Evolutionary conservation across 2,329 filamentous ascomycete species (phyloP).

Genomic region (Phaeosphaeria sp.): DNA sequence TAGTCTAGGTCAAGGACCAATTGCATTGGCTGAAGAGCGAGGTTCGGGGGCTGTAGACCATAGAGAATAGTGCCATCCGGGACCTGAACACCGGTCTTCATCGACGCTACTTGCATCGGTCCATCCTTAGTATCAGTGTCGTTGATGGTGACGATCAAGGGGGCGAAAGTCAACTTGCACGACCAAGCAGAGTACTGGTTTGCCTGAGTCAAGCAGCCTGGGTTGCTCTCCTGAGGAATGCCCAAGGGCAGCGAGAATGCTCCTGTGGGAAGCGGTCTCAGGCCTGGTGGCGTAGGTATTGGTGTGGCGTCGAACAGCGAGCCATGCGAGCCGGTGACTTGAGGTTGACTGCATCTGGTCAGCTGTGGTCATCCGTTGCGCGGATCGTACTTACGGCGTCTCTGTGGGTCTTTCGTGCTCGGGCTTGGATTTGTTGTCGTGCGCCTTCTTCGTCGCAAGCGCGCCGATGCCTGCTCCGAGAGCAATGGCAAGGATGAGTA

Average conservation of each 20-base stretch:
- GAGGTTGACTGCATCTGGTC: slow-evolving; percentile 43
- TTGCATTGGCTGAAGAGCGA: slow-evolving; percentile 57
- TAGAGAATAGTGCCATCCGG: slow-evolving; percentile 60
- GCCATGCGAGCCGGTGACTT: slow-evolving; percentile 55
- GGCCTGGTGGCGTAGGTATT: slow-evolving; percentile 54
- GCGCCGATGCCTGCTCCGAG: slow-evolving; percentile 63
- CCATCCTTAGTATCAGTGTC: slow-evolving; percentile 13
- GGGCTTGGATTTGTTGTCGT: slow-evolving; percentile 20
- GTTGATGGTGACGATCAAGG: slow-evolving; percentile 40
- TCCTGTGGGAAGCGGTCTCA: slow-evolving; percentile 59
- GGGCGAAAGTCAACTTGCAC: slow-evolving; percentile 52
- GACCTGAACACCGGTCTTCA: slow-evolving; percentile 35
- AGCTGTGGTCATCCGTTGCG: slow-evolving; percentile 9
- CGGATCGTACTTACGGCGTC: slow-evolving; percentile 36
- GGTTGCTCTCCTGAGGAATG: slow-evolving; percentile 55
- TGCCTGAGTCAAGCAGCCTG: slow-evolving; percentile 56
- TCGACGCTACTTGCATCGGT: slow-evolving; percentile 25
- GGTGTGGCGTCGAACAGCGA: slow-evolving; percentile 59
- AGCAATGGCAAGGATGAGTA: slow-evolving; percentile 55
- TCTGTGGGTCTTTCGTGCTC: slow-evolving; percentile 24
- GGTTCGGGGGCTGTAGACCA: slow-evolving; percentile 66
- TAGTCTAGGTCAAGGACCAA: slow-evolving; percentile 66
- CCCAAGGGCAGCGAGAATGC: slow-evolving; percentile 57
- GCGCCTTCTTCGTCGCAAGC: slow-evolving; percentile 54
- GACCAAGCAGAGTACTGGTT: slow-evolving; percentile 60